phyloP scores from a whole-genome alignment of 148 eudicot genomes.

The Chenopodium formosanum region DNA sequence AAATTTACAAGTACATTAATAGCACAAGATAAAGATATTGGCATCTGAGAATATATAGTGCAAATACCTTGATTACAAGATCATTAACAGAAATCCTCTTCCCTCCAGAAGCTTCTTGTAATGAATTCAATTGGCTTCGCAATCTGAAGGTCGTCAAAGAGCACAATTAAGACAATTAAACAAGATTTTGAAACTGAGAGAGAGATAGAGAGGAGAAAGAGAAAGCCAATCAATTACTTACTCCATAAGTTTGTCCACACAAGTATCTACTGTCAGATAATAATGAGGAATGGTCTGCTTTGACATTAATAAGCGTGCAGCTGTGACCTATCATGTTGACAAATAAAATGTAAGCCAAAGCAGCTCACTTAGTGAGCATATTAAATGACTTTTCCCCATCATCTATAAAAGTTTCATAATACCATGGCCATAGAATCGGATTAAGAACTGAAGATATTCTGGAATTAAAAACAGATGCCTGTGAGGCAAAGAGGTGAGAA shows the following conservation, averaged over 20 bases:
- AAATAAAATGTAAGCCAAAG: conserved; percentile 17
- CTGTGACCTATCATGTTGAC: conserved; percentile 60
- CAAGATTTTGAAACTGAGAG: neutral
- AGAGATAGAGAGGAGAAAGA: neutral
- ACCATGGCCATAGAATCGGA: conserved; percentile 1
- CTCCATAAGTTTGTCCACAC: conserved; percentile 90
- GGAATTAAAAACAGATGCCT: neutral
- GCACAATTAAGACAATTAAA: conserved; percentile 6
- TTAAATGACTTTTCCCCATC: neutral
- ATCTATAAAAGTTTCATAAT: neutral
- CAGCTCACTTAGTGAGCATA: neutral
- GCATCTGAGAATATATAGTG: neutral
- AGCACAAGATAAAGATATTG: neutral
- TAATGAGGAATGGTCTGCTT: conserved; percentile 92
- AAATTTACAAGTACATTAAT: neutral
- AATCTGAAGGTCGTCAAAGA: conserved; percentile 37
- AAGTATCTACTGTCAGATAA: conserved; percentile 80
- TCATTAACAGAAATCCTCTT: conserved; percentile 88
- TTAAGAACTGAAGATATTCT: neutral
- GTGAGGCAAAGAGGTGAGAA: neutral
- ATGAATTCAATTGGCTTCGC: conserved; percentile 63
- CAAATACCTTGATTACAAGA: conserved; percentile 88
- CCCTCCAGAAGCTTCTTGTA: conserved; percentile 97
- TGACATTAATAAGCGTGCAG: conserved; percentile 70
- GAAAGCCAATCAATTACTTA: conserved; percentile 37